Percentiles rank a stretch among this genome's conserved stretches.
Evolutionary conservation across 306 rosid genomes (phyloP).

Genomic region (Trifolium repens): DNA sequence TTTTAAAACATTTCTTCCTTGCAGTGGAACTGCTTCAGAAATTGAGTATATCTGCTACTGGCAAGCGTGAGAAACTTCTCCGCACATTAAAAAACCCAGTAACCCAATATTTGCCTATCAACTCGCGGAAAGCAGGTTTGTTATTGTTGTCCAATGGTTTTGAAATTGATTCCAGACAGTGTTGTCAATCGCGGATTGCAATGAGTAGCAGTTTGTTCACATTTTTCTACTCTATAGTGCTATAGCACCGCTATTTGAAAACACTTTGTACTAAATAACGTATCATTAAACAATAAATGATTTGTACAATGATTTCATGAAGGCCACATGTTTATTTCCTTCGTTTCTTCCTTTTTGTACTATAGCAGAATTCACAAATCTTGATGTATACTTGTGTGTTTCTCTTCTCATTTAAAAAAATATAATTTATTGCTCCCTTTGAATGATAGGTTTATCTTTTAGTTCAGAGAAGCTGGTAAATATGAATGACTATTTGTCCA

Average conservation of each 20-base stretch:
- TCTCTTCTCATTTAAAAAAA: too few species aligned
- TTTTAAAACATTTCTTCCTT: too few species aligned
- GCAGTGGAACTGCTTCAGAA: too few species aligned
- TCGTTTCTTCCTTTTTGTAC: not conserved
- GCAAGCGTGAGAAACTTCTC: too few species aligned
- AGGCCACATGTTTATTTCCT: not conserved
- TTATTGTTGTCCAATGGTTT: not conserved
- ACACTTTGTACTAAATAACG: not conserved
- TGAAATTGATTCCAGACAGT: not conserved
- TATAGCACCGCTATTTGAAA: not conserved
- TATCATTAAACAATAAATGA: not conserved
- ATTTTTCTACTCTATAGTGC: not conserved
- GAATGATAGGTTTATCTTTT: slow-evolving; percentile 52
- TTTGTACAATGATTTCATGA: not conserved
- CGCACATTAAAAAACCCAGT: too few species aligned
- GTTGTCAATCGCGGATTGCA: not conserved
- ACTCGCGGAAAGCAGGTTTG: not conserved
- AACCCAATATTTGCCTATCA: too few species aligned
- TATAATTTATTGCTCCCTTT: too few species aligned
- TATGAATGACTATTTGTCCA: slow-evolving; percentile 48
- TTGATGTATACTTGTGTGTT: not conserved
- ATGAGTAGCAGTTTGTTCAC: too few species aligned
- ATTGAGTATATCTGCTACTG: too few species aligned
- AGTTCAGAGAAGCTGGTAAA: slow-evolving; percentile 72
- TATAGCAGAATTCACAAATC: not conserved